Evolutionary conservation across 176 grass and related monocot species (phyloP).

Genomic region (Rhynchospora breviuscula): DNA sequence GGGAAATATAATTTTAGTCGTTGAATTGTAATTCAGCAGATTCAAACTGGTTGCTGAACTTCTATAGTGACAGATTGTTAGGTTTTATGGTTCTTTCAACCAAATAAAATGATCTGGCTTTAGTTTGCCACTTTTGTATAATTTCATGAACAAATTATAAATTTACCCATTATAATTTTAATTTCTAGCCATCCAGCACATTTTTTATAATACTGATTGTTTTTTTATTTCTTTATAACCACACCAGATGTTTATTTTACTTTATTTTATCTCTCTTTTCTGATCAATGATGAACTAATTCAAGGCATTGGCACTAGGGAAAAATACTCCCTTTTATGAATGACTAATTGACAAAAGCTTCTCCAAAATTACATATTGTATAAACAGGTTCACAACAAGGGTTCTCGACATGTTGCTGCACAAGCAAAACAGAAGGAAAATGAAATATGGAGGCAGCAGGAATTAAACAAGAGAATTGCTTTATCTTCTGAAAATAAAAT

Average conservation of each 20-base stretch:
- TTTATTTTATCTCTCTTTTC: neutral
- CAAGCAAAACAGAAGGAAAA: conserved; percentile 37
- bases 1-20: neutral
- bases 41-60: neutral
- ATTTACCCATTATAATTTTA: neutral
- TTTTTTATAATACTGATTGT: neutral
- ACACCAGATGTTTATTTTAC: neutral
- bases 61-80: neutral
- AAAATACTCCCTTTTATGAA: neutral
- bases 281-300: neutral
- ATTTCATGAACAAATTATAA: neutral
- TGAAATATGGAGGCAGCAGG: conserved; percentile 48
- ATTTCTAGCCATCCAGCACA: neutral
- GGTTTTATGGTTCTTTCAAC: neutral
- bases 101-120: neutral
- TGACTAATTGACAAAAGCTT: neutral
- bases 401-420: conserved; percentile 58
- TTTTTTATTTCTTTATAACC: neutral
- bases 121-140: neutral
- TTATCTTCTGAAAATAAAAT: conserved; percentile 38
- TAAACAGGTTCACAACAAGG: conserved; percentile 75
- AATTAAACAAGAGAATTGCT: conserved; percentile 61
- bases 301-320: neutral
- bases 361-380: conserved; percentile 5
- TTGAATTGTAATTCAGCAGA: neutral